Evolutionary conservation across 1,139 yeast species (phyloP).

Genomic region (Yamadazyma blattariae): DNA sequence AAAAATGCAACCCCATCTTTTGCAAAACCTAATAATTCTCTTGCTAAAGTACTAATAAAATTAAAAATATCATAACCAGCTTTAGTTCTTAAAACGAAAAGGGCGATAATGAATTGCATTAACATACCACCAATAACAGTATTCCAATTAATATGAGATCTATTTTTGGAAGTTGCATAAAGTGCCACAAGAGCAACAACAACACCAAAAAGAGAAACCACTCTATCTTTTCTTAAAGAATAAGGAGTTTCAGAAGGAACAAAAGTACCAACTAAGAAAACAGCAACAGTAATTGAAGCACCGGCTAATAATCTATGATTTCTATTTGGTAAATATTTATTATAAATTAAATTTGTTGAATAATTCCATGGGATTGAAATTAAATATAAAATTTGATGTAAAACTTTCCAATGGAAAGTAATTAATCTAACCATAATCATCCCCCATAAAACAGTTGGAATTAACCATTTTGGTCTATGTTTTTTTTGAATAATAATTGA

Average conservation of each 20-base stretch:
- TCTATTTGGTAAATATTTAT: slow-evolving; percentile 30
- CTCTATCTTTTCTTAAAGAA: slow-evolving; percentile 53
- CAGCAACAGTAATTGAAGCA: slow-evolving; percentile 44
- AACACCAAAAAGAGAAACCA: slow-evolving; percentile 58
- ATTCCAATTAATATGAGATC: slow-evolving; percentile 53
- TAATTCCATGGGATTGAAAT: slow-evolving; percentile 41
- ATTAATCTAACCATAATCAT: slow-evolving; percentile 53
- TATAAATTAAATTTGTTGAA: slow-evolving; percentile 37
- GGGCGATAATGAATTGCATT: slow-evolving; percentile 60
- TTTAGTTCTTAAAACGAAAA: slow-evolving; percentile 60
- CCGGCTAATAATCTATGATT: slow-evolving; percentile 44
- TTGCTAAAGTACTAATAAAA: slow-evolving; percentile 59
- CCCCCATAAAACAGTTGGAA: slow-evolving; percentile 59
- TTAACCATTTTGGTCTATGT: slow-evolving; percentile 58
- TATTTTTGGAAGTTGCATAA: slow-evolving; percentile 46
- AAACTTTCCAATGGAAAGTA: slow-evolving; percentile 50
- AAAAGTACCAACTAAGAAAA: slow-evolving; percentile 53
- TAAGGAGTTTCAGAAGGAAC: slow-evolving; percentile 50
- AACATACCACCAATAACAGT: slow-evolving; percentile 63
- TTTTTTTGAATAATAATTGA: slow-evolving; percentile 53
- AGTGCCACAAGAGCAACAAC: slow-evolving; percentile 47
- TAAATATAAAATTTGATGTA: slow-evolving; percentile 24
- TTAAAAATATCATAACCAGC: slow-evolving; percentile 64
- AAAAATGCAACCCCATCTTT: slow-evolving; percentile 63
- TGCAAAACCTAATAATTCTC: slow-evolving; percentile 60